These are phyloP conservation scores for Fistulifera pelliculosa DNA, from an alignment of 108 stramenopile genomes.

Conservation along the genomic window DNA sequence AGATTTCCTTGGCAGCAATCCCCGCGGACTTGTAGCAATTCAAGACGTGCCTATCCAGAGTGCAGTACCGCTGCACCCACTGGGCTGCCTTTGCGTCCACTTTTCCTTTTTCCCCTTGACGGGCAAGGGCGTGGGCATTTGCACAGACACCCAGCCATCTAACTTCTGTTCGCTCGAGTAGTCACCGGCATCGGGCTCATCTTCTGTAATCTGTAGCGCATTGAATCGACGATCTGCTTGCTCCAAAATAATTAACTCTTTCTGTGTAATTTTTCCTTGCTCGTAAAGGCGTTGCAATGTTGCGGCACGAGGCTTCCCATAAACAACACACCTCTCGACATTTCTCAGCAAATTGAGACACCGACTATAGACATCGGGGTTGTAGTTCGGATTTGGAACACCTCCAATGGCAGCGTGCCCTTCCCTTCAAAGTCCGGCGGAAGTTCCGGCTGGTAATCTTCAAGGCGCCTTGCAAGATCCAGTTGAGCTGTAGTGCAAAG, in stretches of 20 bases:
- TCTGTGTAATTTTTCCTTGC: slow-evolving; percentile 76
- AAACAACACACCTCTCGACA: slow-evolving; percentile 91
- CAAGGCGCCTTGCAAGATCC: slow-evolving; percentile 94
- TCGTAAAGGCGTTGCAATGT: slow-evolving; percentile 87
- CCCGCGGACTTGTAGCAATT: slow-evolving; percentile 74
- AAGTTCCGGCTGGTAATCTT: slow-evolving; percentile 94
- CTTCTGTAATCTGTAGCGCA: slow-evolving; percentile 71
- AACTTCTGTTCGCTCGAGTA: not conserved
- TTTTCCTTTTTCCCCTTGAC: slow-evolving; percentile 5
- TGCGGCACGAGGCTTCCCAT: slow-evolving; percentile 59
- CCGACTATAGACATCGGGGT: slow-evolving; percentile 82
- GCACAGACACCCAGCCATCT: not conserved
- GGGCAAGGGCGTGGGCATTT: not conserved
- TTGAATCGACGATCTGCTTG: slow-evolving; percentile 89
- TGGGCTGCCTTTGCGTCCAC: slow-evolving; percentile 12
- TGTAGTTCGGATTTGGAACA: slow-evolving; percentile 69
- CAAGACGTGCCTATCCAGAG: slow-evolving; percentile 87
- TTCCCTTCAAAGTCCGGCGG: slow-evolving; percentile 28
- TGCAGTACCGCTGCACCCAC: slow-evolving; percentile 64
- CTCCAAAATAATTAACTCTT: slow-evolving; percentile 81
- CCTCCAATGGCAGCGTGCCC: slow-evolving; percentile 19
- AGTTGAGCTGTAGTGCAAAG: slow-evolving; percentile 94
- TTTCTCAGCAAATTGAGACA: slow-evolving; percentile 90
- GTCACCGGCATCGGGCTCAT: slow-evolving; percentile 7
- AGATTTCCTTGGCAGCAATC: not conserved